phyloP scores from a whole-genome alignment of 2,329 filamentous ascomycete genomes.

The Fusarium sp. region DNA sequence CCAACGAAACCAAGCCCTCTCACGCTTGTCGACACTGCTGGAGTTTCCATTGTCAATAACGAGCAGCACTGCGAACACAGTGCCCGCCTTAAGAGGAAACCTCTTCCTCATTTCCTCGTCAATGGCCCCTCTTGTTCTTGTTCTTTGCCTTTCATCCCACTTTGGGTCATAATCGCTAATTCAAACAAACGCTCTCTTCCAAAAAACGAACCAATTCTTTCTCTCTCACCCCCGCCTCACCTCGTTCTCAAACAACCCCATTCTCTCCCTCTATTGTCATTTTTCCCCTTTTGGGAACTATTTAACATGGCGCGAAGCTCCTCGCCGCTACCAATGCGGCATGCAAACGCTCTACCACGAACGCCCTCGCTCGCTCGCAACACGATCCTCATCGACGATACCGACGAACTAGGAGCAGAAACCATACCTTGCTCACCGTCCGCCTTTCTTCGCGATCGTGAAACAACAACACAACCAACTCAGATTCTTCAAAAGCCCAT shows the following conservation, averaged over 20 bases:
- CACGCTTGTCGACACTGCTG: constrained; percentile 6
- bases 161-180: constrained; percentile 28
- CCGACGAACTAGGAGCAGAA: constrained; percentile 60
- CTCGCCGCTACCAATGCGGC: constrained; percentile 50
- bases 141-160: constrained; percentile 22
- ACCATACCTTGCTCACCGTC: constrained; percentile 61
- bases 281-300: neutral
- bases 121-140: constrained; percentile 5
- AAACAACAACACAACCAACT: constrained; percentile 61
- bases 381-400: constrained; percentile 49
- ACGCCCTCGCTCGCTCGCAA: constrained; percentile 45
- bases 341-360: constrained; percentile 45
- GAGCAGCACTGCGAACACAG: neutral
- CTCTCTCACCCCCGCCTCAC: constrained; percentile 24
- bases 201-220: constrained; percentile 8
- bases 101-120: neutral
- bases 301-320: constrained; percentile 46
- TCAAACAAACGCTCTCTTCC: constrained; percentile 18
- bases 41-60: constrained; percentile 11
- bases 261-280: constrained; percentile 14
- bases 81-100: neutral
- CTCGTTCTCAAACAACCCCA: constrained; percentile 16
- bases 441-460: constrained; percentile 49
- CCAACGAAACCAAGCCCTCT: constrained; percentile 6
- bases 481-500: constrained; percentile 59